Evolutionary conservation across 2,329 filamentous ascomycete species (phyloP).

Genomic region (Aspergillus sp.): DNA sequence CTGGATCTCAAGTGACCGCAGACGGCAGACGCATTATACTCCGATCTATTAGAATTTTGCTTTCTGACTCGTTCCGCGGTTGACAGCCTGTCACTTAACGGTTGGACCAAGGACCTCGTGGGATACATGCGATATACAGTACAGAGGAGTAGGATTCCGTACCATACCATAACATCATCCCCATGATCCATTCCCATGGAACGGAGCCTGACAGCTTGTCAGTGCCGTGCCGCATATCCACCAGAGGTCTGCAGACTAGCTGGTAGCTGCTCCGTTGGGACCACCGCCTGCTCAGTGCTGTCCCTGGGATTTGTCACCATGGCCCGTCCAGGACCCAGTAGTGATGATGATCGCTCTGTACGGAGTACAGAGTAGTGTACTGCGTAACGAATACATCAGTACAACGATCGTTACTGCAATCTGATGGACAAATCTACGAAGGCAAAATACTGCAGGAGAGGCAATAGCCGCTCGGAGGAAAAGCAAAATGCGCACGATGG

Average conservation of each 20-base stretch:
- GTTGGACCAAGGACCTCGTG: no score
- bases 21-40: no score
- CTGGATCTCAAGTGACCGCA: no score
- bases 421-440: no score
- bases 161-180: no score
- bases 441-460: background rate
- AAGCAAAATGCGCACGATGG: conserved; percentile 1
- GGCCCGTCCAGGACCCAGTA: background rate
- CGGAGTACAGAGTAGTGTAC: no score
- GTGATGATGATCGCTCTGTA: background rate
- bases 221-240: background rate
- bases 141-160: no score
- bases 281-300: background rate
- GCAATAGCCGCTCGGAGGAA: background rate
- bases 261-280: background rate
- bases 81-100: background rate
- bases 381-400: no score
- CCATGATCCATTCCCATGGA: background rate
- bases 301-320: background rate
- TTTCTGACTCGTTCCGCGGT: background rate
- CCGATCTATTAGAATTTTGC: background rate
- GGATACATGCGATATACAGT: no score
- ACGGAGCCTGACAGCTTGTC: background rate
- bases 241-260: background rate
- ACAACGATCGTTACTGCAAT: no score